A percentile compares a stretch with the other conserved stretches of the same genome.
phyloP scores from a whole-genome alignment of 345 rosid species.

The Brassica incana region DNA sequence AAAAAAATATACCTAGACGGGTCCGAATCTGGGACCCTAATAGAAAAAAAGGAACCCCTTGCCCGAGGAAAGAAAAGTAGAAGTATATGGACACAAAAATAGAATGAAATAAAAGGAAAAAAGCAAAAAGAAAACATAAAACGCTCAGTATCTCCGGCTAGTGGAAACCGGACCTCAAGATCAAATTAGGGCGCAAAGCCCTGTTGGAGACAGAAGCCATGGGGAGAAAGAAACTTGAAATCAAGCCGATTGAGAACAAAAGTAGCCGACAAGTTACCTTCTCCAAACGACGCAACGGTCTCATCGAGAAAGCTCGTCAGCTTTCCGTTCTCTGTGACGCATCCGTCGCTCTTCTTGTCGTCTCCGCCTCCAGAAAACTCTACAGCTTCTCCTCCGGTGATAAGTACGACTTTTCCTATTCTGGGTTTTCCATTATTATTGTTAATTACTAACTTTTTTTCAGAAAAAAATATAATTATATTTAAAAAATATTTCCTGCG shows the following conservation, averaged over 20 bases:
- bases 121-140: not conserved
- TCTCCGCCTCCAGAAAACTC: conserved; percentile 38
- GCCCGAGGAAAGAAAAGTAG: conserved; percentile 13
- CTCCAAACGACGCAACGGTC: conserved; percentile 61
- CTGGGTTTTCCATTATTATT: not conserved
- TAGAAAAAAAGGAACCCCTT: not conserved
- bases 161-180: conserved; percentile 17
- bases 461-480: not conserved
- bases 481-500: not conserved
- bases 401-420: conserved; percentile 25
- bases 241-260: conserved; percentile 71
- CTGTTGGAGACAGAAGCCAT: conserved; percentile 32
- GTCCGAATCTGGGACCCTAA: not conserved
- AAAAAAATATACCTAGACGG: too few relatives aligned
- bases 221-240: conserved; percentile 63
- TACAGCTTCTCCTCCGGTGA: conserved; percentile 42
- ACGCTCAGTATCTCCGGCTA: conserved; percentile 31
- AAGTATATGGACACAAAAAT: not conserved
- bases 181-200: conserved; percentile 38
- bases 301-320: conserved; percentile 73
- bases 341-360: conserved; percentile 38
- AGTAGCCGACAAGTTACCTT: conserved; percentile 79
- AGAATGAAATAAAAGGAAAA: conserved; percentile 26
- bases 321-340: conserved; percentile 78
- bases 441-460: not conserved